Evolutionary conservation across 2,329 filamentous ascomycete genomes (phyloP), one percentile per base, ranked within the genome.

Genomic region (Fusarium sterilihyphosum): DNA sequence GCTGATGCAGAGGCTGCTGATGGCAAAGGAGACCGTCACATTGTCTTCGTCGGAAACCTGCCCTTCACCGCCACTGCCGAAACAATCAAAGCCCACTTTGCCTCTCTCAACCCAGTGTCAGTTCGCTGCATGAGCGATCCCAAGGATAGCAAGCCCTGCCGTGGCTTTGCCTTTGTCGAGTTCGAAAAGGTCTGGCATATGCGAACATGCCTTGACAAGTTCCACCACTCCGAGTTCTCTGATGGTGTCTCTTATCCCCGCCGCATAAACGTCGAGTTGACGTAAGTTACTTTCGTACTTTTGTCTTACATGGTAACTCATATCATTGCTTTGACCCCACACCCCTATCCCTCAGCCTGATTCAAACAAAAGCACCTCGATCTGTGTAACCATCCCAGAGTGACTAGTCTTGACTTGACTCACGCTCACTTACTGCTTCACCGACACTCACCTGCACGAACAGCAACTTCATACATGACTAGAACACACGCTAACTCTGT

Each of bases 231-330:
- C 68, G 88, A 88, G 73, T 97, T 98, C 81, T 83, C 86, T 81
- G 86, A 91, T 83, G 85, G 86, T 73, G 71, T 83, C 22, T 86
- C 84, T 47, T 81, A 85, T 22, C 85, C 91, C 59, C 88, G 96
- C 77, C 93, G 92, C 83, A 97, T 98, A 79, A 98, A 98, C 81
- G 93, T 98, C 33, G 96, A 98, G 84, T 84, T 98, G 75, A 98
- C 95, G 89, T 94, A 83, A 83, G 91, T 88, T 43, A 9, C 38
- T 29, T 41, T 56, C 58, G 61, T 54, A 44, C 61, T 57, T 66
- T 29, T 43, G 47, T 41, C 61, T 61, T 66, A 61, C 59, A 59
- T 40, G 33, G 46, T 35, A 46, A 33, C 49, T 29, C 50, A 44
- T 22, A 49, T 61, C 47, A 35, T 44, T 38, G 37, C 52, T 52